These are phyloP conservation scores for Quercus aquifolioides DNA, from an alignment of 306 rosid species.

Conservation along the genomic window DNA sequence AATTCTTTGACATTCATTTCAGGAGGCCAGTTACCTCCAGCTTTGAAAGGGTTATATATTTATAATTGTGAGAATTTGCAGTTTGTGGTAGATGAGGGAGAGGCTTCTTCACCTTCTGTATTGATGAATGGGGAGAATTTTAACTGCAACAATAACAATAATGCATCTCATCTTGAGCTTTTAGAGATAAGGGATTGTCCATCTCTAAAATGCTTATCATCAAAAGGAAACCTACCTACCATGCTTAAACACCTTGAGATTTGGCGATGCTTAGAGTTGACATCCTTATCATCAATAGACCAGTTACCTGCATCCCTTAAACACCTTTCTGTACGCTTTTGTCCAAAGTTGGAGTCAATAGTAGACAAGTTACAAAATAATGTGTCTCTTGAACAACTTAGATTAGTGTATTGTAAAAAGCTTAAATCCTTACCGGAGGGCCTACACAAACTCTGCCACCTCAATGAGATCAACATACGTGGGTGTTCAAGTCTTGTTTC, in stretches of 20 bases:
- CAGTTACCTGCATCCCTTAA: slow-evolving; percentile 14
- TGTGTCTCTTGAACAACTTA: slow-evolving; percentile 1
- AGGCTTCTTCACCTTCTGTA: too few species aligned
- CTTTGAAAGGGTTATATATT: neutral
- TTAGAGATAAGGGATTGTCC: neutral
- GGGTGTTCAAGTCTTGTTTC: slow-evolving; percentile 11
- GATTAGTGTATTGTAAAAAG: slow-evolving; percentile 7
- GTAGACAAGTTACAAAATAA: neutral
- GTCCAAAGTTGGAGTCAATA: slow-evolving; percentile 5
- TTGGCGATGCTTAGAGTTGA: too few species aligned
- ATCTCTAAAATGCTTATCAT: neutral
- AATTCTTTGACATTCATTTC: slow-evolving; percentile 2
- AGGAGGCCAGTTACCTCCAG: neutral
- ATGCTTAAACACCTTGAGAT: too few species aligned
- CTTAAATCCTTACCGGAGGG: slow-evolving; percentile 14
- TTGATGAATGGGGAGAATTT: too few species aligned
- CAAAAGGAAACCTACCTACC: too few species aligned
- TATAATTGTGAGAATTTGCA: neutral
- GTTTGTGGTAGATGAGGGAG: neutral
- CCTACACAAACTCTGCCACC: slow-evolving; percentile 1
- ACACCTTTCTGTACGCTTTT: neutral
- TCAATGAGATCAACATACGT: neutral
- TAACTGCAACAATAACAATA: too few species aligned
- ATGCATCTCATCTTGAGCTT: neutral
- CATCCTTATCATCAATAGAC: neutral